Percentiles rank a stretch among this genome's conserved stretches.
These are phyloP conservation scores for Coemansia sp. DNA, from an alignment of 192 early-diverging fungal genomes.

Conservation along the genomic window DNA sequence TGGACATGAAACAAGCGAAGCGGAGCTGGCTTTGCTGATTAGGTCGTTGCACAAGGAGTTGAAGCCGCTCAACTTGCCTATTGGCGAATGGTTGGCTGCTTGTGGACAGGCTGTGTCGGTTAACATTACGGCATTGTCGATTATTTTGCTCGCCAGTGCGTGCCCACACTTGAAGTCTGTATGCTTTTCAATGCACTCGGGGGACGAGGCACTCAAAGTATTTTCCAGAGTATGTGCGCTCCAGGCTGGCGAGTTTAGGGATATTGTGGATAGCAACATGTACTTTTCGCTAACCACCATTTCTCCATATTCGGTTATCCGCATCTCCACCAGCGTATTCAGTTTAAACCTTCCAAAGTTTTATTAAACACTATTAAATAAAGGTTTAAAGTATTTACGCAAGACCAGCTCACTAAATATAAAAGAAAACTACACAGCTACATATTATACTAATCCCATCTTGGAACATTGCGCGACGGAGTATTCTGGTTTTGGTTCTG, in stretches of 20 bases:
- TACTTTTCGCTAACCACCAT: constrained; percentile 1
- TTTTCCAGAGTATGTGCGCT: neutral
- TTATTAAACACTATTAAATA: too few relatives aligned
- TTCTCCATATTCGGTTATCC: neutral
- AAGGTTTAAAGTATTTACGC: too few relatives aligned
- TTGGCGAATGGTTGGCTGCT: neutral
- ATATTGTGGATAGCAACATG: neutral
- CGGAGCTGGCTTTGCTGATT: neutral
- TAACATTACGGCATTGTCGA: neutral
- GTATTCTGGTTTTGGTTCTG: neutral
- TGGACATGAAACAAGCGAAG: neutral
- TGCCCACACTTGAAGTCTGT: neutral
- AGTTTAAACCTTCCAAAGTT: neutral
- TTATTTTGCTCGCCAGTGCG: neutral
- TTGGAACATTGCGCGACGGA: constrained; percentile 2
- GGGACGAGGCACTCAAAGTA: neutral
- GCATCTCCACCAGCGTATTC: neutral
- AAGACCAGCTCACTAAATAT: too few relatives aligned
- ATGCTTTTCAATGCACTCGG: neutral
- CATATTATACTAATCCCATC: constrained; percentile 5
- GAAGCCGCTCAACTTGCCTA: neutral
- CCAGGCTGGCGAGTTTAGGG: neutral
- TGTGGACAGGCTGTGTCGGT: neutral
- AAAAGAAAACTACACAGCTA: neutral
- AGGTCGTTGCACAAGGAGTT: neutral